Evolutionary conservation across 2,329 filamentous ascomycete genomes (phyloP), one percentile per base, ranked within the genome.

Genomic region (Cladosporium sp.): DNA sequence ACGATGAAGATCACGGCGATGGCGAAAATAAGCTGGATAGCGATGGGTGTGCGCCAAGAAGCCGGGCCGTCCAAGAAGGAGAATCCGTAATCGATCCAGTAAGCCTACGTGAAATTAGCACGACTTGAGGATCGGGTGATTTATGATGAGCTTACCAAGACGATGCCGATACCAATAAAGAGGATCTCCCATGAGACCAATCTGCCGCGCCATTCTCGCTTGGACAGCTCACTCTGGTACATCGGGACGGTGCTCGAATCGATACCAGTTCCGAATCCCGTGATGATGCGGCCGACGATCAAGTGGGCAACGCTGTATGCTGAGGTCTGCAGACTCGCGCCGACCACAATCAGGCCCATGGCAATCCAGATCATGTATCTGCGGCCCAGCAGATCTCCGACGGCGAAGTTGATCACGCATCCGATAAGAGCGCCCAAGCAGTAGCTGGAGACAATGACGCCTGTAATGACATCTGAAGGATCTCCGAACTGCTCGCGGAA

Each of bases 221-320:
- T 56, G 38, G 54, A 60, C 8, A 62, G 53, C 46, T 62, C 60
- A 22, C 58, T 53, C 45, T 62, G 60, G 19, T 61, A 67, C 10
- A 74, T 70, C 1, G 72, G 72, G 0, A 71, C 69, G 0, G 52
- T 54, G 41, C 67, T 68, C 45, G 68, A 73, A 22, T 56, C 54
- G 37, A 72, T 67, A 18, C 72, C 73, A 41, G 71, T 66, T 0
- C 73, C 73, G 7, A 73, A 18, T 8, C 74, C 74, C 1, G 73
- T 68, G 9, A 76, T 66, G 8, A 76, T 63, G 9, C 74, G 65
- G 2, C 70, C 74, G 9, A 72, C 64, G 34, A 73, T 71, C 52
- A 74, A 59, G 49, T 71, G 70, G 5, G 68, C 58, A 13, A 68
- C 63, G 13, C 58, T 63, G 52, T 63, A 71, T 0, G 72, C 67